These are phyloP conservation scores for Cryptosporidium parvum DNA, from an alignment of 169 alveolate genomes.

Conservation along the genomic window DNA sequence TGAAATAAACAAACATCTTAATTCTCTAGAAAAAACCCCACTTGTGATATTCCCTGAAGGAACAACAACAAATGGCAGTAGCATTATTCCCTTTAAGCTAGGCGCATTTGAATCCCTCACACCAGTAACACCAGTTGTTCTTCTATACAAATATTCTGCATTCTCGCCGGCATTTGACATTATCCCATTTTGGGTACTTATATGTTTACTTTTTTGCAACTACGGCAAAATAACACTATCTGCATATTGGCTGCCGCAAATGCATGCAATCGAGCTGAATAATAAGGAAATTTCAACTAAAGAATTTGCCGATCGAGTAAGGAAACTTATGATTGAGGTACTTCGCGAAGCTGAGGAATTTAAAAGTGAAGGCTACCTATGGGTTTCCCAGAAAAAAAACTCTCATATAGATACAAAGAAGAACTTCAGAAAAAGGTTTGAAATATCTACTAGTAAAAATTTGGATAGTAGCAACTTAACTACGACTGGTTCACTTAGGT, in stretches of 20 bases:
- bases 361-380: background rate
- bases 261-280: background rate
- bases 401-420: background rate
- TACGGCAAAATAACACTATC: slow-evolving; percentile 35
- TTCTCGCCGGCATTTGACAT: slow-evolving; percentile 64
- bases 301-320: background rate
- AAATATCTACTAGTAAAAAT: background rate
- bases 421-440: background rate
- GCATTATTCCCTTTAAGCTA: slow-evolving; percentile 81
- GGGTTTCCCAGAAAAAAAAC: background rate
- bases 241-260: slow-evolving; percentile 57
- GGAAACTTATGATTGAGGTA: background rate
- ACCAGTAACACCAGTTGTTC: slow-evolving; percentile 81
- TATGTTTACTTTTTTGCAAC: slow-evolving; percentile 48
- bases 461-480: background rate
- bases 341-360: background rate
- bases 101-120: slow-evolving; percentile 85
- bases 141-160: slow-evolving; percentile 17
- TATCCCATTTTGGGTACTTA: slow-evolving; percentile 53
- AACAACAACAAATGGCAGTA: slow-evolving; percentile 84
- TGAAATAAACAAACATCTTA: slow-evolving; percentile 22
- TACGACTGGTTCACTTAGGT: slow-evolving; percentile 17
- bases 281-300: background rate
- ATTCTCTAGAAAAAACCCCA: slow-evolving; percentile 54
- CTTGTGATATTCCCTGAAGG: slow-evolving; percentile 88